Evolutionary conservation across 352 stramenopile genomes (phyloP).

Genomic region (Aphanomyces euteiches): DNA sequence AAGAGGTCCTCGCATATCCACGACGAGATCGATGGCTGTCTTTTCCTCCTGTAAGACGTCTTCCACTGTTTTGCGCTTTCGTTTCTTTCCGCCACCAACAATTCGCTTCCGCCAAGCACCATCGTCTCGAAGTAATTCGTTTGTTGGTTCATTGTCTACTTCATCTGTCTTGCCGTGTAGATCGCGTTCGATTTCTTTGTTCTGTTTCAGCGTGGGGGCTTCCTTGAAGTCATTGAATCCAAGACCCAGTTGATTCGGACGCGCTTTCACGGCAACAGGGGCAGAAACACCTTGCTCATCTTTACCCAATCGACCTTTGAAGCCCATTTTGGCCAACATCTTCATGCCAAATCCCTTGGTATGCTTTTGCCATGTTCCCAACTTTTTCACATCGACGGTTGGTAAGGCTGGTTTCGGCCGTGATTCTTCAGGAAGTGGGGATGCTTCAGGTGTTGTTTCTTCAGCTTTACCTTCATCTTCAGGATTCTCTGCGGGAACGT

Average conservation of each 20-base stretch:
- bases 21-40: conserved; percentile 49
- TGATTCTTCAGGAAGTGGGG: background rate
- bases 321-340: conserved; percentile 96
- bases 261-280: conserved; percentile 91
- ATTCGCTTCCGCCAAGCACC: conserved; percentile 80
- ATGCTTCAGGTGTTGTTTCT: background rate
- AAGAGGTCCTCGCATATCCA: conserved; percentile 87
- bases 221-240: conserved; percentile 92
- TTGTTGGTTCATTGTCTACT: conserved; percentile 34
- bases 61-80: conserved; percentile 37
- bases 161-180: conserved; percentile 72
- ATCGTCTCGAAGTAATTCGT: conserved; percentile 54
- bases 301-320: conserved; percentile 90
- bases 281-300: conserved; percentile 90
- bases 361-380: conserved; percentile 90
- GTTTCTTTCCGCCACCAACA: conserved; percentile 41
- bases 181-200: conserved; percentile 89
- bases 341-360: conserved; percentile 95
- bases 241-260: conserved; percentile 89
- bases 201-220: conserved; percentile 87
- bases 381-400: conserved; percentile 24
- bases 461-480: conserved; percentile 5
- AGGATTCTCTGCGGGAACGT: conserved; percentile 11
- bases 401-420: conserved; percentile 9
- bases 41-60: conserved; percentile 29